Evolutionary conservation across 1,284 basidiomycete genomes (phyloP), one percentile per base, ranked within the genome.

Genomic region (Cutaneotrichosporon spelunceum): DNA sequence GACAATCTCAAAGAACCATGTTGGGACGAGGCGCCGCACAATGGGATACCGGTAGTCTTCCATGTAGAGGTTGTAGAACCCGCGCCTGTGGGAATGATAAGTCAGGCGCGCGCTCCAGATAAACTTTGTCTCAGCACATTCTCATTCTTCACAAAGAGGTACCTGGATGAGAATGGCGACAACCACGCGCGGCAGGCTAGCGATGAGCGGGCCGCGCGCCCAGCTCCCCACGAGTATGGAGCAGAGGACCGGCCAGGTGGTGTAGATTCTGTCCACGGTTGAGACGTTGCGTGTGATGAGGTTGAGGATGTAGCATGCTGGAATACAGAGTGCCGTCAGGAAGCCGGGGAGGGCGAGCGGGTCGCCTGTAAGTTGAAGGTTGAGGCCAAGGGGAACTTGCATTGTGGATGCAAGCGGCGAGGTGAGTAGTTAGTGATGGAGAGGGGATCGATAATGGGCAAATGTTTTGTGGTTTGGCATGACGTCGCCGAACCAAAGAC

Each of bases 41-140:
- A 91, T 79, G 3, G 83, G 85, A 89, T 93, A 97, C 30, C 94
- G 88, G 73, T 98, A 97, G 77, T 97, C 94, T 76, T 91, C 90
- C 2, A 81, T 78, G 2, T 50, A 72, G 61, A 72, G 69, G 58
- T 82, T 85, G 78, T 93, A 94, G 33, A 97, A 82, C 6, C 91
- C n/a, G n/a, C n/a, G 93, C 58, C 94, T 83, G 27, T 92, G 83
- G 0, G 93, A 89, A 75, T 97, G 93, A 72, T 89, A 91, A 6
- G 85, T 86, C 53, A 97, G 80, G 50, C 93, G 86, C 16, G 66
- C 58, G 1, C 68, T 89, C 90, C 90, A 91, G 10, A 81, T 59
- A 5, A 81, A 65, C 84, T 86, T 23, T 8, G 29, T 57, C 16
- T n/a, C n/a, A n/a, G n/a, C n/a, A n/a, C n/a, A n/a, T n/a, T n/a